phyloP scores from a whole-genome alignment of 192 early-diverging fungal species.

The Haplosporangium gracile region DNA sequence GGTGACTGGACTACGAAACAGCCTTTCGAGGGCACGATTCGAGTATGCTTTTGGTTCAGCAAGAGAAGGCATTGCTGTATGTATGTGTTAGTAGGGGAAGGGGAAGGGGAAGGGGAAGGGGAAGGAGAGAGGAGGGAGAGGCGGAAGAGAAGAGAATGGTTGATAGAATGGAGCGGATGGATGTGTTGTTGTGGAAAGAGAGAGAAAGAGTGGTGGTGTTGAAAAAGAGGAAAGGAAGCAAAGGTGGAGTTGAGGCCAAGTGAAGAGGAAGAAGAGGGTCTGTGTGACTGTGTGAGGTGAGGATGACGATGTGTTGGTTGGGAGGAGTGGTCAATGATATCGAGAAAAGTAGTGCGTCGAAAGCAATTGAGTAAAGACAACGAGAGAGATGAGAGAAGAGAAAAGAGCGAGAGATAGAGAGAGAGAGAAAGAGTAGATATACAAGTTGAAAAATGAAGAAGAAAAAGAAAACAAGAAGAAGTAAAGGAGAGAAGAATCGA shows the following conservation, averaged over 20 bases:
- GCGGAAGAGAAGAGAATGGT: neutral
- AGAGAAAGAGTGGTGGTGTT: neutral
- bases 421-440: neutral
- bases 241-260: neutral
- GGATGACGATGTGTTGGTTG: conserved; percentile 1
- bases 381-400: conserved; percentile 1
- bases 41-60: conserved; percentile 46
- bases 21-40: conserved; percentile 39
- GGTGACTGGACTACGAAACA: conserved; percentile 50
- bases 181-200: neutral
- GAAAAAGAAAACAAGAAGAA: conserved; percentile 14
- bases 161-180: neutral
- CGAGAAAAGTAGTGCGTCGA: neutral
- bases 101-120: neutral
- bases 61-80: conserved; percentile 39
- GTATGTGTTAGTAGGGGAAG: neutral
- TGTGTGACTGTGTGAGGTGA: neutral
- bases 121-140: no score
- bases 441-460: neutral
- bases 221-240: neutral
- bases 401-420: neutral
- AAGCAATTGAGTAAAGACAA: neutral
- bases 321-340: neutral
- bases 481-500: conserved; percentile 16
- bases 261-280: neutral